Conservation (phyloP, 768 basidiomycete species). For the Agaricus sinodeliciosus region DNA sequence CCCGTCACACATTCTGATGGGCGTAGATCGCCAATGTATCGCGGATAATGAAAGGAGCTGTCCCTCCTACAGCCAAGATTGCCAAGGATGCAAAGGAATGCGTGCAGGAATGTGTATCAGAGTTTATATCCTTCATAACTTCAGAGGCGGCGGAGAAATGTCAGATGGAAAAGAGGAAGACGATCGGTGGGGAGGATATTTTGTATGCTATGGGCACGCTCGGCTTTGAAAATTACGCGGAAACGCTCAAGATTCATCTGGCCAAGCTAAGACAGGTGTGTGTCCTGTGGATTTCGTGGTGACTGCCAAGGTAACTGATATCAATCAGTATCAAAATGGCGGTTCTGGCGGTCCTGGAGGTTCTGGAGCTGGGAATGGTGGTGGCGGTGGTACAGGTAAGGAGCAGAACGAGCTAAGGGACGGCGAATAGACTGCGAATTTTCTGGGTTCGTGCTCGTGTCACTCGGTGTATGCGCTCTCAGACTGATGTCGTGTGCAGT, state of each 20-base stretch:
- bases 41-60: conserved; percentile 91
- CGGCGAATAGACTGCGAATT: background rate
- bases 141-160: conserved; percentile 96
- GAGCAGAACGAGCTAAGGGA: conserved; percentile 3
- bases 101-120: conserved; percentile 96
- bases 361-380: background rate
- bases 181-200: conserved; percentile 96
- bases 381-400: background rate
- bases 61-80: conserved; percentile 90
- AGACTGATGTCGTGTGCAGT: background rate
- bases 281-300: background rate
- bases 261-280: conserved; percentile 80
- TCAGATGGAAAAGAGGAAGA: conserved; percentile 92
- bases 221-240: conserved; percentile 93
- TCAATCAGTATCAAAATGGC: conserved; percentile 5
- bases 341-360: background rate
- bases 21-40: conserved; percentile 93
- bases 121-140: conserved; percentile 98
- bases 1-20: background rate
- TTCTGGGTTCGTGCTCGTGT: background rate
- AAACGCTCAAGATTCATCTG: conserved; percentile 87
- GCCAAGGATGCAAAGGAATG: conserved; percentile 98
- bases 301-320: background rate
- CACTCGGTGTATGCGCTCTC: background rate
- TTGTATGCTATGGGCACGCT: conserved; percentile 89